These are phyloP conservation scores for Musa acuminata DNA, from an alignment of 176 grass and related monocot species.

Conservation along the genomic window DNA sequence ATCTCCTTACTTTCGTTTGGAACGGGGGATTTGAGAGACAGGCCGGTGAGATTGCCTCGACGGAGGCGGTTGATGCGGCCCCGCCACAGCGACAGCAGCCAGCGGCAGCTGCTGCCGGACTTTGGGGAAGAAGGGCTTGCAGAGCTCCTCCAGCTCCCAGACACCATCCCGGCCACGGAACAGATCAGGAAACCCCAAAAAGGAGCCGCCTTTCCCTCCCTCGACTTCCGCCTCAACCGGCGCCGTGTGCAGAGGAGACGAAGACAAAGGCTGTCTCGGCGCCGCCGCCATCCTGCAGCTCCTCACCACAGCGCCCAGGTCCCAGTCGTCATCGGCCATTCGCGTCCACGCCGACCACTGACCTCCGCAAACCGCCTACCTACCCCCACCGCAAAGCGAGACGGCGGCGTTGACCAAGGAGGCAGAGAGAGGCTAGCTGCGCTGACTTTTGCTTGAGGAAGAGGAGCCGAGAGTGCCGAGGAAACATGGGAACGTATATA, in stretches of 20 bases:
- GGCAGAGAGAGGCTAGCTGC: conserved; percentile 14
- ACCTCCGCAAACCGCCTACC: not conserved
- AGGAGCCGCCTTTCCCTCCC: not conserved
- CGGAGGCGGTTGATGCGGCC: not conserved
- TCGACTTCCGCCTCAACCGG: not conserved
- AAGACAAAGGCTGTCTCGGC: conserved; percentile 2
- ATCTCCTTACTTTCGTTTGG: conserved; percentile 46
- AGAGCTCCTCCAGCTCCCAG: conserved; percentile 39
- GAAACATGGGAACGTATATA: too few relatives aligned
- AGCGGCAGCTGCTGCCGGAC: not conserved
- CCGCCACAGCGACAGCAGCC: not conserved
- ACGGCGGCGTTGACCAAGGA: not conserved
- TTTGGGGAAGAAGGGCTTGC: conserved; percentile 30
- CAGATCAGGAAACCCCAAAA: conserved; percentile 17
- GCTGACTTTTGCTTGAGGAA: conserved; percentile 36
- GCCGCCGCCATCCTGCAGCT: conserved; percentile 8
- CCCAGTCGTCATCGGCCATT: conserved; percentile 48
- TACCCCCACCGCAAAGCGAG: not conserved
- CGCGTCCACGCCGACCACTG: conserved; percentile 6
- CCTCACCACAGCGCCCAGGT: conserved; percentile 56
- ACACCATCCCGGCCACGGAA: not conserved
- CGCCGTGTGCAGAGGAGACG: not conserved
- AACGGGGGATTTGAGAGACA: conserved; percentile 25
- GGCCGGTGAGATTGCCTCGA: conserved; percentile 10
- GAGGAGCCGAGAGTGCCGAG: conserved; percentile 9